Base-by-base conservation (phyloP, 2,329 filamentous ascomycete species). In the Coniochaeta ligniaria region DNA sequence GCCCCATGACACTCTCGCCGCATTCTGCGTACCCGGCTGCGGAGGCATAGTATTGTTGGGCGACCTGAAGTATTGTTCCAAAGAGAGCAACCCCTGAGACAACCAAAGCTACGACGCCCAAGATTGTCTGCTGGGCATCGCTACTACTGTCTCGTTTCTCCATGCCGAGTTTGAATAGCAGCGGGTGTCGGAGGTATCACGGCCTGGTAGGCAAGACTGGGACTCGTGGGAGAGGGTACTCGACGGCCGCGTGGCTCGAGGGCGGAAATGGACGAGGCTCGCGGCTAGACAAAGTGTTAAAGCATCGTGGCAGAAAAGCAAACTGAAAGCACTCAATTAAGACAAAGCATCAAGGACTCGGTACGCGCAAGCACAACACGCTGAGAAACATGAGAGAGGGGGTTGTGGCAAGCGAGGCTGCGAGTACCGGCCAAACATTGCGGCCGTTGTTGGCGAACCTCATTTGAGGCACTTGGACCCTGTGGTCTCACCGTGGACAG, bases 21-120 rank as follows among this genome's bases (percentile, higher is more conserved):
- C 79, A 81, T 59, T 77, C 77, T 6, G 77, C 71, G 63, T 80
- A 82, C 35, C 80, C 80, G n/a, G 74, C 73, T 0, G 80, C 79
- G 11, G 80, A 81, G 0, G 79, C 74, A 24, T 75, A 75, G 68
- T 81, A 82, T 62, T 82, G 80, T 63, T 82, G 80, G 33, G 78
- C 66, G 11, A 81, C 77, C 64, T 82, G 80, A 63, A 80, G 71
- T 12, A 76, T 66, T 0, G 79, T 78, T 0, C 77, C 77, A 9
- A 73, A 57, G 3, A 82, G 67, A 17, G 80, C 80, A 7, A 82
- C 70, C 8, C 81, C 66, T 6, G 80, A 81, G 43, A 82, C 70
- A 36, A 79, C 67, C 33, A 82, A 72, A 47, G 80, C 80, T 24
- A 76, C 76, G 24, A 73, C 63, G 62, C 78, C 77, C 50, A 81